Evolutionary conservation across 768 basidiomycete species (phyloP).

Genomic region (Mycena alexandri): DNA sequence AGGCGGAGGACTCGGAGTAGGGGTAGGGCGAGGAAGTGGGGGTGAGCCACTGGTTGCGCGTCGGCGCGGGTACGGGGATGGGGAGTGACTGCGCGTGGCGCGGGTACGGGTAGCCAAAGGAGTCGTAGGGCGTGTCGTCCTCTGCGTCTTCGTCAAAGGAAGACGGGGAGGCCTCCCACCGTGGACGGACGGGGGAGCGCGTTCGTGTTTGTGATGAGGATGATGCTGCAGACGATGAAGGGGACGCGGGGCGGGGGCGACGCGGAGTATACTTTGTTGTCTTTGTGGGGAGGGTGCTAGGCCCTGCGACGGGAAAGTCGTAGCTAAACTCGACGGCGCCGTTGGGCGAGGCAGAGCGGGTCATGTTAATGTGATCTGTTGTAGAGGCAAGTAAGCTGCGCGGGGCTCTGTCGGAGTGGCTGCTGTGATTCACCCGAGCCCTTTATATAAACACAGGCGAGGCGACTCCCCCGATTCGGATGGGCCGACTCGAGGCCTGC

Average conservation of each 20-base stretch:
- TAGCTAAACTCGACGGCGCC: constrained; percentile 34
- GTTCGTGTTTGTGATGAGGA: constrained; percentile 5
- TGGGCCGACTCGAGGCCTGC: too few relatives aligned
- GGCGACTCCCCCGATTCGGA: too few relatives aligned
- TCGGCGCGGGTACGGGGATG: neutral
- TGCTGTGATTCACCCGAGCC: too few relatives aligned
- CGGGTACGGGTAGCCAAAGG: constrained; percentile 23
- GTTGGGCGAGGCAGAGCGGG: constrained; percentile 27
- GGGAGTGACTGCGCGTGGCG: constrained; percentile 10
- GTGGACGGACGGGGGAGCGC: constrained; percentile 9
- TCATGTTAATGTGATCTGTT: too few relatives aligned
- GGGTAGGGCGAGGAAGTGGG: constrained; percentile 19
- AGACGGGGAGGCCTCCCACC: constrained; percentile 1
- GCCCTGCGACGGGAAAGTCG: constrained; percentile 33
- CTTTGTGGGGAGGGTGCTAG: too few relatives aligned
- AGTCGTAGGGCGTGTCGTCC: constrained; percentile 14
- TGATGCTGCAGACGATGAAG: too few relatives aligned
- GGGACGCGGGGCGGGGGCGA: too few relatives aligned
- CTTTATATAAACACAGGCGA: too few relatives aligned
- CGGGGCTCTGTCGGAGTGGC: too few relatives aligned
- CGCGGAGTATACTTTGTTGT: too few relatives aligned
- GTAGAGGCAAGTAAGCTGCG: too few relatives aligned
- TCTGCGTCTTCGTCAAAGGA: constrained; percentile 4
- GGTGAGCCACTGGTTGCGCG: constrained; percentile 35
- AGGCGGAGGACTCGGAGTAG: too few relatives aligned